Evolutionary conservation across 2,329 filamentous ascomycete species (phyloP).

Genomic region (Trichophyton mentagrophytes): DNA sequence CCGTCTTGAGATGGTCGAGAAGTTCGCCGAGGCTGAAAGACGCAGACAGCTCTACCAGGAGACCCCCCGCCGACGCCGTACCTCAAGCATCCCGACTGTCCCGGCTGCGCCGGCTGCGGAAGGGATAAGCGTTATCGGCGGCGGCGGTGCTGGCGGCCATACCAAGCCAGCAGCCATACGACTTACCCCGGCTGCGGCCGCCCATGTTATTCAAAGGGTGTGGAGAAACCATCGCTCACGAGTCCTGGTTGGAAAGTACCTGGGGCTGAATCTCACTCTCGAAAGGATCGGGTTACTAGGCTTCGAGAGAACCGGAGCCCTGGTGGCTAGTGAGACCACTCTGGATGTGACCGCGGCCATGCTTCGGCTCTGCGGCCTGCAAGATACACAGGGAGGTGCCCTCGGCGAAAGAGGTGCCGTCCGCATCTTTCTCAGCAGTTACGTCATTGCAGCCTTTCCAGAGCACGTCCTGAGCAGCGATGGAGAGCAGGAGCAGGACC

Average conservation of each 20-base stretch:
- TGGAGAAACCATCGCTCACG: constrained; percentile 43
- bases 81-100: constrained; percentile 39
- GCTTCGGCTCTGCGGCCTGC: constrained; percentile 44
- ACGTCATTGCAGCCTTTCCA: constrained; percentile 50
- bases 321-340: constrained; percentile 44
- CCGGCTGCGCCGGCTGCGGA: constrained; percentile 23
- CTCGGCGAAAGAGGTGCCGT: constrained; percentile 40
- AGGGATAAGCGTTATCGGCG: constrained; percentile 24
- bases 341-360: constrained; percentile 42
- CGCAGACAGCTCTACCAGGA: constrained; percentile 39
- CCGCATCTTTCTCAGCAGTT: constrained; percentile 51
- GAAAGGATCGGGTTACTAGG: constrained; percentile 39
- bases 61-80: constrained; percentile 38
- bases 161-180: constrained; percentile 22
- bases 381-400: constrained; percentile 38
- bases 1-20: constrained; percentile 51
- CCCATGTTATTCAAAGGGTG: constrained; percentile 43
- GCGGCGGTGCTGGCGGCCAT: not conserved
- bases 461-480: constrained; percentile 47
- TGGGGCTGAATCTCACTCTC: constrained; percentile 40
- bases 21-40: constrained; percentile 50
- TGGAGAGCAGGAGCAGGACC: constrained; percentile 49
- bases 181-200: constrained; percentile 41
- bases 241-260: constrained; percentile 39
- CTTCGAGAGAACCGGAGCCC: constrained; percentile 47